Conservation (phyloP, 768 basidiomycete genomes). For the Arthromyces matolae region DNA sequence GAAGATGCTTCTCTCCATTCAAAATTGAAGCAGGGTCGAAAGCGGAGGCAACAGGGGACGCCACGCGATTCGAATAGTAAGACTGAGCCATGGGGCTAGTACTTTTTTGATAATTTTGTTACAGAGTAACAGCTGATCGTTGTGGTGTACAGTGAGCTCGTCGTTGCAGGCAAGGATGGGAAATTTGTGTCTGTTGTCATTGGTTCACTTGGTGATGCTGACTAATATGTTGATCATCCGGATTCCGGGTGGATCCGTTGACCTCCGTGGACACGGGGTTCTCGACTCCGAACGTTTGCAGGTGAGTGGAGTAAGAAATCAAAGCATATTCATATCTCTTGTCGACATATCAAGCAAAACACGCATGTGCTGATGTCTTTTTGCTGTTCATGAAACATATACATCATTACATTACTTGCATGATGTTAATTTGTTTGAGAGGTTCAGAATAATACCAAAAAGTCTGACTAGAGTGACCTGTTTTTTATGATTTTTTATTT, state of each 20-base stretch:
- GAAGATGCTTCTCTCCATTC: slow-evolving; percentile 42
- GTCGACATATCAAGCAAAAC: no score
- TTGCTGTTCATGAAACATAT: no score
- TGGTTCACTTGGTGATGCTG: slow-evolving; percentile 10
- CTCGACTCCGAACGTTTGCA: no score
- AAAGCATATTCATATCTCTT: no score
- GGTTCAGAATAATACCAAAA: no score
- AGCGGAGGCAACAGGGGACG: slow-evolving; percentile 32
- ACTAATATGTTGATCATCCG: slow-evolving; percentile 15
- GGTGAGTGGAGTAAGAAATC: background rate
- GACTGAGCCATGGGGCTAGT: slow-evolving; percentile 37
- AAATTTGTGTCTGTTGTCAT: slow-evolving; percentile 11
- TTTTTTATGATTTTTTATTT: no score
- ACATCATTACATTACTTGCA: no score
- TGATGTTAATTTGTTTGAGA: no score
- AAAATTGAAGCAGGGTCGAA: slow-evolving; percentile 28
- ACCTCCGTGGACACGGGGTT: background rate
- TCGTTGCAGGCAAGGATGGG: slow-evolving; percentile 4
- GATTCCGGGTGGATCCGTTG: slow-evolving; percentile 14
- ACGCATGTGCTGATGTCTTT: no score
- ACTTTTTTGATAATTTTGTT: slow-evolving; percentile 2
- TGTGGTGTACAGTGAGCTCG: slow-evolving; percentile 10
- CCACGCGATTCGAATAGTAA: slow-evolving; percentile 33
- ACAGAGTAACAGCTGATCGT: slow-evolving; percentile 9
- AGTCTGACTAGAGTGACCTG: no score